Evolutionary conservation across 208 protist genomes (phyloP).

Genomic region (Porcisia deanei): DNA sequence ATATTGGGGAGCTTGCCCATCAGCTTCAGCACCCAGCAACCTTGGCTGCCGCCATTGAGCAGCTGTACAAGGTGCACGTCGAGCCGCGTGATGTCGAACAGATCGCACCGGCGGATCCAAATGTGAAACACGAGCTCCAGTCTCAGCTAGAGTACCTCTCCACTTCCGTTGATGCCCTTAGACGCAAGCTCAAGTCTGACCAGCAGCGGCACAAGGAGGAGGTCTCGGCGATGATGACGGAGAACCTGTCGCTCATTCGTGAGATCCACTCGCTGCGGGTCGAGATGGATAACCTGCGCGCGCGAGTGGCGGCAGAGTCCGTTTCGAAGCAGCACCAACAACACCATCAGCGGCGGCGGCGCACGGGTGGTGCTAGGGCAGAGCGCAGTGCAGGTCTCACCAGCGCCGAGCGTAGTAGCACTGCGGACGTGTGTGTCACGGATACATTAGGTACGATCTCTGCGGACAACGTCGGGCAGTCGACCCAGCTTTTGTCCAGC

Average conservation of each 20-base stretch:
- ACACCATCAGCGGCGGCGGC: slow-evolving; percentile 25
- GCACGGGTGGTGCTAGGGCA: neutral
- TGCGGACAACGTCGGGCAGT: slow-evolving; percentile 1
- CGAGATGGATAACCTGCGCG: slow-evolving; percentile 85
- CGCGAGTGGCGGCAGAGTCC: slow-evolving; percentile 62
- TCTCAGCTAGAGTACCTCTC: slow-evolving; percentile 93
- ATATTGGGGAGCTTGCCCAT: slow-evolving; percentile 84
- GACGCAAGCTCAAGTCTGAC: slow-evolving; percentile 91
- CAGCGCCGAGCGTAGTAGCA: slow-evolving; percentile 3
- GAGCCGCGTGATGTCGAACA: slow-evolving; percentile 63
- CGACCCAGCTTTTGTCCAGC: neutral
- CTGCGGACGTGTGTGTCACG: neutral
- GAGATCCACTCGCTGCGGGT: slow-evolving; percentile 95
- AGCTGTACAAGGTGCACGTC: slow-evolving; percentile 90
- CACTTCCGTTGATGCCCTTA: slow-evolving; percentile 92
- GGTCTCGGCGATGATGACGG: slow-evolving; percentile 93
- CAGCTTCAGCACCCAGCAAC: slow-evolving; percentile 89
- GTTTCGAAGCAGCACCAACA: slow-evolving; percentile 35
- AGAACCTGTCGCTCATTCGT: slow-evolving; percentile 94
- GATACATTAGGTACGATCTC: neutral
- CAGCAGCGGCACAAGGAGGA: slow-evolving; percentile 89
- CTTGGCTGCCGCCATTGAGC: slow-evolving; percentile 80
- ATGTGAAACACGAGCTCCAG: slow-evolving; percentile 89
- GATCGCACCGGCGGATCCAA: slow-evolving; percentile 62
- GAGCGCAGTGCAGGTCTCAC: slow-evolving; percentile 3